A percentile compares a stretch with the other conserved stretches of the same genome.
phyloP scores from a whole-genome alignment of 805 yeast species.

The Saccharomycopsis sp. region DNA sequence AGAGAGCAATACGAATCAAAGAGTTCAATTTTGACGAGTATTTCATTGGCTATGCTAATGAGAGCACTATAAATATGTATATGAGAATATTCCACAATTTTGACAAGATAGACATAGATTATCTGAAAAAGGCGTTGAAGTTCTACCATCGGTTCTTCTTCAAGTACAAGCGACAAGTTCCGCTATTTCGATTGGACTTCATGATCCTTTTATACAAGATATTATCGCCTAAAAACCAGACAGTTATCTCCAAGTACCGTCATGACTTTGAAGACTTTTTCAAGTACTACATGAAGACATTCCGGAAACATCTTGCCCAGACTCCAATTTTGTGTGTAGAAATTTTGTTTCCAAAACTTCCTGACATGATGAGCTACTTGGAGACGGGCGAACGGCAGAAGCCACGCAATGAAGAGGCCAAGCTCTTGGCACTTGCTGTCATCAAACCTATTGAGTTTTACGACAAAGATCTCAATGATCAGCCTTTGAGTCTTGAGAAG shows the following conservation, averaged over 20 bases:
- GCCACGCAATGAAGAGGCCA: conserved; percentile 3
- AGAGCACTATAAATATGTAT: conserved; percentile 58
- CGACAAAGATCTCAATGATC: background rate
- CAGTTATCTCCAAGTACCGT: conserved; percentile 26
- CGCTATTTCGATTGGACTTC: conserved; percentile 67
- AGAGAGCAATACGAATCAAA: conserved; percentile 33
- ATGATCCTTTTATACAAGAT: conserved; percentile 51
- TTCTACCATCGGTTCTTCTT: conserved; percentile 70
- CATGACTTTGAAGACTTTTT: conserved; percentile 61
- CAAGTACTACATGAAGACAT: conserved; percentile 55
- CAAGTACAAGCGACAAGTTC: conserved; percentile 49
- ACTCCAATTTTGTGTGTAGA: conserved; percentile 57
- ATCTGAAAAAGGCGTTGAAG: conserved; percentile 56
- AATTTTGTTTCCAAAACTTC: conserved; percentile 54
- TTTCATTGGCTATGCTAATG: conserved; percentile 44
- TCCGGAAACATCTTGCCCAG: conserved; percentile 40
- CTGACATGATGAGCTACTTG: conserved; percentile 43
- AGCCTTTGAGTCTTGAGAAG: background rate
- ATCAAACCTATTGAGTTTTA: conserved; percentile 26
- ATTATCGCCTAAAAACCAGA: conserved; percentile 35
- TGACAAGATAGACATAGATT: conserved; percentile 49
- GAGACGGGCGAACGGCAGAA: conserved; percentile 46
- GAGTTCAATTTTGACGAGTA: conserved; percentile 40
- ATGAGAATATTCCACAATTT: conserved; percentile 54
- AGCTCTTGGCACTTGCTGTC: conserved; percentile 21